phyloP scores from a whole-genome alignment of 345 rosid genomes.

The Eucalyptus regnans region DNA sequence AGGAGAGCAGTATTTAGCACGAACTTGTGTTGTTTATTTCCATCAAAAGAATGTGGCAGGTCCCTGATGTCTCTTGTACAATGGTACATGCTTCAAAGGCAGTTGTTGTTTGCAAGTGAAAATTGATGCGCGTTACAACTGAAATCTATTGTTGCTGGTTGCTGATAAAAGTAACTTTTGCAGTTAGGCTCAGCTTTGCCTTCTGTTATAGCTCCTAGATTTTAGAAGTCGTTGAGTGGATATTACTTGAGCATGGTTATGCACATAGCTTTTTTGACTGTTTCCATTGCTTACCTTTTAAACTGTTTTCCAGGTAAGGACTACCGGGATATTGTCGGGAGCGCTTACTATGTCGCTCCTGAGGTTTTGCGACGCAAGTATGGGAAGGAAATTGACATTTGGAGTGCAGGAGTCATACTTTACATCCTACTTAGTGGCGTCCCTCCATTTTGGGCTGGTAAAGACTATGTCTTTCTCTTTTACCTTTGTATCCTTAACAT shows the following conservation, averaged over 20 bases:
- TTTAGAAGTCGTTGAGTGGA: neutral
- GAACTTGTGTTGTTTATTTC: neutral
- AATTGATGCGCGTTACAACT: neutral
- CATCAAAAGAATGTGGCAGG: neutral
- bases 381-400: conserved; percentile 78
- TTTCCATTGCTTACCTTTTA: neutral
- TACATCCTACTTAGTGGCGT: conserved; percentile 90
- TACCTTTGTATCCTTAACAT: neutral
- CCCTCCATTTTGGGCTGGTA: conserved; percentile 97
- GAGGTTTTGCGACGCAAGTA: conserved; percentile 61
- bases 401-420: conserved; percentile 86
- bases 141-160: neutral
- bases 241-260: neutral
- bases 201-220: neutral
- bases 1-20: neutral
- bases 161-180: neutral
- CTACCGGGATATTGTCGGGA: conserved; percentile 68
- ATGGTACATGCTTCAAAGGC: neutral
- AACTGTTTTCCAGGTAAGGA: conserved; percentile 32
- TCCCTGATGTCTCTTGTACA: neutral
- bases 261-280: neutral
- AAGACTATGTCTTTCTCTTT: neutral
- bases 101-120: neutral
- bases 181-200: neutral
- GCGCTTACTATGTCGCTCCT: conserved; percentile 92